Percentiles rank a stretch among this genome's conserved stretches.
These are phyloP conservation scores for Eremothecium gossypii DNA, from an alignment of 1,139 yeast genomes.

Conservation along the genomic window DNA sequence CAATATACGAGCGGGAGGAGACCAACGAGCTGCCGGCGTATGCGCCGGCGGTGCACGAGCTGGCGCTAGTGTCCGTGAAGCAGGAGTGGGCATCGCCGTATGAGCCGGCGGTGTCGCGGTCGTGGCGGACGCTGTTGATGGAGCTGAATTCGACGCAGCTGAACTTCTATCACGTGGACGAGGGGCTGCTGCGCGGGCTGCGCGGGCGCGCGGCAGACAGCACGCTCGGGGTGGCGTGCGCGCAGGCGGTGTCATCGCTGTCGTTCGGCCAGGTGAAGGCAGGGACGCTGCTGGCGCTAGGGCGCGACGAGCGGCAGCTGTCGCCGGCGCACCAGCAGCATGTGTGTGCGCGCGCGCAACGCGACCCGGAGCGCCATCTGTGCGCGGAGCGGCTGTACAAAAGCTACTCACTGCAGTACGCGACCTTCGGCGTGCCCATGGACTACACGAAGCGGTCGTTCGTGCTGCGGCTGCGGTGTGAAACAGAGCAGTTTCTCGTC, in stretches of 20 bases:
- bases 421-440: slow-evolving; percentile 58
- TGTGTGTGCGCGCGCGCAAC: slow-evolving; percentile 23
- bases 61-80: slow-evolving; percentile 46
- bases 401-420: slow-evolving; percentile 60
- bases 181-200: slow-evolving; percentile 17
- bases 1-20: slow-evolving; percentile 34
- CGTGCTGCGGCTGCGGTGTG: slow-evolving; percentile 53
- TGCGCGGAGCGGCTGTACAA: slow-evolving; percentile 34
- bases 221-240: background rate
- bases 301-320: slow-evolving; percentile 2
- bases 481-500: slow-evolving; percentile 57
- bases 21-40: slow-evolving; percentile 42
- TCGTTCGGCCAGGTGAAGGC: slow-evolving; percentile 6
- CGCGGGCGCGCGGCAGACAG: slow-evolving; percentile 5
- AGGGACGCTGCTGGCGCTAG: background rate
- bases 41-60: slow-evolving; percentile 48
- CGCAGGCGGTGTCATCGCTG: background rate
- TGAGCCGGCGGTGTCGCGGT: slow-evolving; percentile 48
- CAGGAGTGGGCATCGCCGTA: slow-evolving; percentile 61
- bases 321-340: slow-evolving; percentile 24
- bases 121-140: slow-evolving; percentile 55
- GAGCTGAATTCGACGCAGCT: slow-evolving; percentile 70
- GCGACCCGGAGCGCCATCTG: slow-evolving; percentile 27
- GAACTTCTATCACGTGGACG: slow-evolving; percentile 43
- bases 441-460: slow-evolving; percentile 41